Evolutionary conservation across 148 eudicot species (phyloP).

Genomic region (Vaccinium macrocarpon): DNA sequence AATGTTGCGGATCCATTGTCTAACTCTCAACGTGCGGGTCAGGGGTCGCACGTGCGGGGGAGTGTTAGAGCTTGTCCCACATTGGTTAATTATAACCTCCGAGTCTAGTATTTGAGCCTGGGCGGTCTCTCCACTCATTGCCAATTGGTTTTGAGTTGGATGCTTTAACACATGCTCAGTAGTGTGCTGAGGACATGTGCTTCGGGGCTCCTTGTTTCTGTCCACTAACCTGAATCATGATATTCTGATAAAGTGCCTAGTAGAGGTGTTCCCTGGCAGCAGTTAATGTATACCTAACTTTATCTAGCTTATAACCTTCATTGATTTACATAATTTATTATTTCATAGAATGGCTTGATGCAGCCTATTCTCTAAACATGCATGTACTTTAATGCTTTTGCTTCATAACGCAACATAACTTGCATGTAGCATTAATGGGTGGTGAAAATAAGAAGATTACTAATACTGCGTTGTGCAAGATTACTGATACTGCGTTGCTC

Average conservation of each 20-base stretch:
- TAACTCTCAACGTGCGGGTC: too few species aligned
- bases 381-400: neutral
- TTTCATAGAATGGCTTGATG: neutral
- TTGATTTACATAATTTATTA: neutral
- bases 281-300: neutral
- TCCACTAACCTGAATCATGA: neutral
- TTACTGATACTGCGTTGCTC: conserved; percentile 29
- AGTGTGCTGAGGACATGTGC: neutral
- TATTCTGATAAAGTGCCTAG: neutral
- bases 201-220: neutral
- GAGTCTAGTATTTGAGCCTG: too few species aligned
- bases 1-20: too few species aligned
- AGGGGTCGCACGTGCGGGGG: too few species aligned
- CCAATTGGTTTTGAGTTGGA: too few species aligned
- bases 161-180: neutral
- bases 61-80: too few species aligned
- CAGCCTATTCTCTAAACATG: neutral
- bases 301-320: neutral
- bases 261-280: neutral
- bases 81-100: too few species aligned
- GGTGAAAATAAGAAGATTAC: conserved; percentile 12
- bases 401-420: neutral
- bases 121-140: too few species aligned
- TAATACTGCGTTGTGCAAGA: too few species aligned
- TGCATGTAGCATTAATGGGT: conserved; percentile 34